A percentile compares a stretch with the other conserved stretches of the same genome.
These are phyloP conservation scores for Psilocybe mexicana DNA, from an alignment of 1,284 basidiomycete species.

Conservation along the genomic window DNA sequence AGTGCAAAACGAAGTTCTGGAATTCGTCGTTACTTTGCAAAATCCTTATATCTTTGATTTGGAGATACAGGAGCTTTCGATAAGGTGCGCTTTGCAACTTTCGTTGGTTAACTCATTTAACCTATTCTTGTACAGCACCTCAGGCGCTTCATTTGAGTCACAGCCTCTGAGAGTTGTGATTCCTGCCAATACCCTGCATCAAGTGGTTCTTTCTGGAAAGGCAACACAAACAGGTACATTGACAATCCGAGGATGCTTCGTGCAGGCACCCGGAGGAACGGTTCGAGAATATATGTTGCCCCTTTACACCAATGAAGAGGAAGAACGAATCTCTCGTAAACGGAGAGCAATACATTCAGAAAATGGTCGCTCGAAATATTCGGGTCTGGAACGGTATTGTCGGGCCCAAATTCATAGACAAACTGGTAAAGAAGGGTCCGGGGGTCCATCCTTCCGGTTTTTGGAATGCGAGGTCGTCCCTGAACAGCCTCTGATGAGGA, in stretches of 20 bases:
- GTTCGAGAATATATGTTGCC: conserved; percentile 78
- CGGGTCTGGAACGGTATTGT: conserved; percentile 66
- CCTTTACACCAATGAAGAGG: conserved; percentile 70
- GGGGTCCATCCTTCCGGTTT: conserved; percentile 45
- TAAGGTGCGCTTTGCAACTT: conserved; percentile 59
- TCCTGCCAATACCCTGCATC: conserved; percentile 74
- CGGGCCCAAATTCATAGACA: conserved; percentile 52
- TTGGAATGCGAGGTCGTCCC: conserved; percentile 80
- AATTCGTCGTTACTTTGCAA: conserved; percentile 81
- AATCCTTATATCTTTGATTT: conserved; percentile 93
- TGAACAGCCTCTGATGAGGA: conserved; percentile 83
- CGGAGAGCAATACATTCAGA: conserved; percentile 64
- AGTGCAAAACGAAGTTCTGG: conserved; percentile 82
- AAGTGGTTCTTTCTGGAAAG: conserved; percentile 71
- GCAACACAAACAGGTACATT: conserved; percentile 70
- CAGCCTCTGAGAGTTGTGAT: conserved; percentile 60
- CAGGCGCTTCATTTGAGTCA: conserved; percentile 76
- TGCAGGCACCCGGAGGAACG: conserved; percentile 76
- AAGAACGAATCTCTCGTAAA: conserved; percentile 58
- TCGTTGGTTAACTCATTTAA: neutral
- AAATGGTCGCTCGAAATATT: conserved; percentile 65
- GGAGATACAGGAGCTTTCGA: conserved; percentile 76
- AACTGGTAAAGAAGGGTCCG: conserved; percentile 34
- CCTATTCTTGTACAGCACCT: conserved; percentile 55
- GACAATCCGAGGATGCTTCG: conserved; percentile 73